phyloP scores from a whole-genome alignment of 2,329 filamentous ascomycete genomes.

The Xylariaceae sp. region DNA sequence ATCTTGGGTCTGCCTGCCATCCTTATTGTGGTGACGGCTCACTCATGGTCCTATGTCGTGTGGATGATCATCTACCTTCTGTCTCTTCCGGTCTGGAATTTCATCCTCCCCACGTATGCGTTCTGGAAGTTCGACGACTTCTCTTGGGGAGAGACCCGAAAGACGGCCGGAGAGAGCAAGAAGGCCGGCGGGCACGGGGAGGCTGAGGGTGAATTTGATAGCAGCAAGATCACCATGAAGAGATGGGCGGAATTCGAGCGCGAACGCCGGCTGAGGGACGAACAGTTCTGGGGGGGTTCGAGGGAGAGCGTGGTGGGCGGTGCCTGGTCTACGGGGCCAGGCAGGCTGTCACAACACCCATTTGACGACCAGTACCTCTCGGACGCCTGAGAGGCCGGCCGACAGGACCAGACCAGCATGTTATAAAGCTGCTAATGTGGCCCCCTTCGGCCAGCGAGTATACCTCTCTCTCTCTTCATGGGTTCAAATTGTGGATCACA shows the following conservation, averaged over 20 bases:
- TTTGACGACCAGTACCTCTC: conserved; percentile 51
- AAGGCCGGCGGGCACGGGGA: conserved; percentile 82
- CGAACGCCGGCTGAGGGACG: conserved; percentile 42
- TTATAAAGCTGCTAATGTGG: too few species aligned
- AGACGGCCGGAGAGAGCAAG: conserved; percentile 83
- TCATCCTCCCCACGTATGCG: conserved; percentile 84
- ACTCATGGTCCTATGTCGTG: conserved; percentile 81
- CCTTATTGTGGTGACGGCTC: conserved; percentile 86
- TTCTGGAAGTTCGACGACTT: conserved; percentile 99
- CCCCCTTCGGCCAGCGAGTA: too few species aligned
- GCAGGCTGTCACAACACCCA: conserved; percentile 29
- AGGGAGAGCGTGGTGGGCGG: conserved; percentile 42
- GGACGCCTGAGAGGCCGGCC: conserved; percentile 39
- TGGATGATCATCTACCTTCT: conserved; percentile 98
- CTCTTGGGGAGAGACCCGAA: conserved; percentile 95
- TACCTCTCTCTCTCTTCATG: too few species aligned
- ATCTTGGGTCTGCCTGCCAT: conserved; percentile 91
- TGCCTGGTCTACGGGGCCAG: conserved; percentile 34
- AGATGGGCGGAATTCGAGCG: conserved; percentile 94
- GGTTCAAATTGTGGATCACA: too few species aligned
- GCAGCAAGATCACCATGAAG: conserved; percentile 99
- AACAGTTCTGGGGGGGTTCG: conserved; percentile 44
- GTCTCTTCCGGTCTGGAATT: conserved; percentile 95
- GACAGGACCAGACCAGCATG: too few species aligned
- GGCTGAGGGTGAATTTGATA: conserved; percentile 87